Base-by-base conservation (phyloP, 78 protist genomes). In the Dictyostelium capitatum region DNA sequence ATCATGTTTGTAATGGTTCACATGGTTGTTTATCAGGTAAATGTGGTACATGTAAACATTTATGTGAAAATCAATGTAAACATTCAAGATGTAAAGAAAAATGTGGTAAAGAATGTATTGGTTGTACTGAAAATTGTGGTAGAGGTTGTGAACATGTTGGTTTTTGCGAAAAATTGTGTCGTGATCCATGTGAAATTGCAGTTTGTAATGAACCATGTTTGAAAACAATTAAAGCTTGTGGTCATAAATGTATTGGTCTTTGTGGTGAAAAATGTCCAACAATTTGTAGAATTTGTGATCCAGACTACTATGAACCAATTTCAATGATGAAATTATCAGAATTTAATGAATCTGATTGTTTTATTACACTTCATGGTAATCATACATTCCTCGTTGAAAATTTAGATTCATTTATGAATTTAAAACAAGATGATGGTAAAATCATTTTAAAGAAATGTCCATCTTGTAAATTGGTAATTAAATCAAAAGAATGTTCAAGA, bases 231-330 rank as follows among this genome's bases (percentile, higher is more conserved):
- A 32, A 17, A 12, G 6, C 43, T 3, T 95, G 98, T 51, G 89
- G 87, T 11, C 97, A 95, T 48, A 83, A 25, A n/a, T 97, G 98
- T 59, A 80, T 90, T 23, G 89, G 96, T 0, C 12, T 93, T 1
- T 93, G 97, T 70, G 95, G 96, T 56, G 97, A 95, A 32, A 57
- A 23, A 15, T 95, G 97, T 65, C 94, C 92, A 15, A 8, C 56
- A 17, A 14, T 69, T 20, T 84, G 91, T 47, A 72, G 59, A 54
- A 8, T 15, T 15, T 84, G 91, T 23, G 8, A 41, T 47, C 91
- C 91, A 6, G 47, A 72, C 3, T 12, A 51, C 6, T 2, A 17
- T 2, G 91, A 84, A 28, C 47, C 83, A 19, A 48, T 84, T 8
- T 30, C 83, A n/a, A 51, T 20, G 12, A 74, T 73, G 91, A 56